Base-by-base conservation (phyloP, 2,329 filamentous ascomycete species). In the Leptoxyphium fumago region DNA sequence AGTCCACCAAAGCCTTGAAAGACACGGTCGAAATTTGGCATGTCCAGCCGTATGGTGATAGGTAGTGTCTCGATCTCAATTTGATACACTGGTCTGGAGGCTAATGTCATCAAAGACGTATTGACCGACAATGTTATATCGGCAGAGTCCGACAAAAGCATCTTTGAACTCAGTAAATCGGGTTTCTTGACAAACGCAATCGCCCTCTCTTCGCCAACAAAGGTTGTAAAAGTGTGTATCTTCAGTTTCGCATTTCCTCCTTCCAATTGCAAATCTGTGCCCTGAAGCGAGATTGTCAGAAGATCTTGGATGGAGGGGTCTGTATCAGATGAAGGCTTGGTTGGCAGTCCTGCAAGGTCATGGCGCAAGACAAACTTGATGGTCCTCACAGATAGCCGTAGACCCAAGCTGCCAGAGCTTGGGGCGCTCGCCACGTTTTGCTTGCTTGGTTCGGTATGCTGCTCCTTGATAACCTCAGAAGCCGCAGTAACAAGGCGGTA, bases 1-100 rank as follows among this genome's bases (percentile, higher is more conserved):
- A 98, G 68, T 0, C 91, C 91, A 30, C 91, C 91, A 62, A 95
- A 88, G 72, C 84, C 86, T 45, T 78, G 77, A 47, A 96, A 78
- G 0, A 84, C 84, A 54, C 94, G 87, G 53, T 96, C 91, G 17
- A 96, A 66, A 44, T 77, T 75, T 50, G 82, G 80, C 13, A 95
- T 66, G 57, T 96, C 84, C 36, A 96, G 64, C 45, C 79, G 75
- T 9, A 94, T 61, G 46, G 80, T 76, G 1, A 95, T 62, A 5
- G 88, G 86, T 9, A 93, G 70, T 0, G 87, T 93, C 43, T 78
- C 75, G 11, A 94, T 60, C 29, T 83, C 77, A 13, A 83, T 50
- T 6, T 59, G 54, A 3, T 44, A 52, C 29, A 61, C 50, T 8
- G 49, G 46, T 14, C 51, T 45, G n/a, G 45, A 45, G 36, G 49